Evolutionary conservation across 2,329 filamentous ascomycete species (phyloP), one percentile per base, ranked within the genome.

Genomic region (Fusarium denticulatum): DNA sequence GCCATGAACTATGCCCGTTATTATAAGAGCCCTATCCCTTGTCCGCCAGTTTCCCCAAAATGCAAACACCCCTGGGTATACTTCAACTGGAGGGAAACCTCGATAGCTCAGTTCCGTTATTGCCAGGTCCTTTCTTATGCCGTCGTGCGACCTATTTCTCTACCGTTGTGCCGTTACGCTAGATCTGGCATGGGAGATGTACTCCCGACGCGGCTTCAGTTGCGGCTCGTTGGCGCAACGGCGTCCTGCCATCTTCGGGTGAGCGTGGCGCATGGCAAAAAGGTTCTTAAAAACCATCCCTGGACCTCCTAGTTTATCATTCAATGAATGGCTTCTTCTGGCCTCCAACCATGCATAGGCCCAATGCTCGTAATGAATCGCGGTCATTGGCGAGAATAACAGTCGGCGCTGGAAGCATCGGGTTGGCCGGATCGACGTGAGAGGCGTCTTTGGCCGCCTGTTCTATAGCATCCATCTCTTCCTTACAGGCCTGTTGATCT

Each of bases 401-500:
- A 13, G 89, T 91, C 71, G 92, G 91, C 3, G 95, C 92, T 2
- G 96, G 95, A n/a, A 98, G 84, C 92, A 97, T 95, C 0, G 95
- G 96, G 70, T 97, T 94, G 71, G 96, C 93, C 2, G 93, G 93
- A 76, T 96, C 94, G 69, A 98, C 92, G 70, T 93, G 91, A 22
- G 94, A 93, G 5, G 96, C 96, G 77, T 98, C 96, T 82, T 95
- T 96, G 47, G 96, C 96, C 1, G 96, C 94, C 83, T 97, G 94
- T 80, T 98, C 95, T 72, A 99, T 98, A 42, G 95, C 95, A 78
- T 97, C 95, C 94, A 99, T 98, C 84, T 98, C 96, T 80, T 98
- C 95, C 82, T 97, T 98, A 84, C 96, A 99, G 22, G 93, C 94
- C 75, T 97, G 94, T 79, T 98, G 94, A 79, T 99, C 96, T 71